These are phyloP conservation scores for Paragyromitra xinjiangensis DNA, from an alignment of 495 filamentous ascomycete species.

Conservation along the genomic window DNA sequence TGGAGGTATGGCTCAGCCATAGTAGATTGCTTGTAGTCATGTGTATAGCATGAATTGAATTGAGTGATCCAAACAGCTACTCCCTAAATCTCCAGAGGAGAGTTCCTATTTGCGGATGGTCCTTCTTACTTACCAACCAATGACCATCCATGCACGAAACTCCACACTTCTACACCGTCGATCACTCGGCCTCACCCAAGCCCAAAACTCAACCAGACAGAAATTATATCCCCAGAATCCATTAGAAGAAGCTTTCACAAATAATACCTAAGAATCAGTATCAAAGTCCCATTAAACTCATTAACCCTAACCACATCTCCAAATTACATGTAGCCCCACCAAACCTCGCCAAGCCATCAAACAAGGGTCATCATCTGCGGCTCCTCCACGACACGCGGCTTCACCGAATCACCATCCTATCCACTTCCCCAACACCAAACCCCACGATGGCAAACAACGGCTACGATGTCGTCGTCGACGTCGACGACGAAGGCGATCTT, in stretches of 20 bases:
- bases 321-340: background rate
- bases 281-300: background rate
- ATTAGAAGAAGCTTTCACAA: background rate
- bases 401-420: slow-evolving; percentile 25
- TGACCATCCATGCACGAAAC: background rate
- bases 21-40: too few species aligned
- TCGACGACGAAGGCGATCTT: slow-evolving; percentile 98
- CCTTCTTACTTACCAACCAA: background rate
- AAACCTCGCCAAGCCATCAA: slow-evolving; percentile 27
- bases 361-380: slow-evolving; percentile 28
- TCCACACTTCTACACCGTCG: background rate
- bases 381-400: slow-evolving; percentile 43
- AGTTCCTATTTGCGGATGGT: too few species aligned
- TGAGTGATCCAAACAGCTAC: too few species aligned
- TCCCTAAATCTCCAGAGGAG: too few species aligned
- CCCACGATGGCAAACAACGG: slow-evolving; percentile 78
- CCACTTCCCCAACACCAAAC: slow-evolving; percentile 8
- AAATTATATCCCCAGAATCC: background rate
- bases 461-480: slow-evolving; percentile 97
- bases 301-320: background rate
- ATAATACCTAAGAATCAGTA: background rate
- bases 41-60: too few species aligned
- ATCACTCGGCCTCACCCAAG: background rate
- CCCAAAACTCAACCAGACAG: background rate
- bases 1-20: too few species aligned